phyloP scores from a whole-genome alignment of 2,329 filamentous ascomycete species.

The Dactylonectria estremocensis region DNA sequence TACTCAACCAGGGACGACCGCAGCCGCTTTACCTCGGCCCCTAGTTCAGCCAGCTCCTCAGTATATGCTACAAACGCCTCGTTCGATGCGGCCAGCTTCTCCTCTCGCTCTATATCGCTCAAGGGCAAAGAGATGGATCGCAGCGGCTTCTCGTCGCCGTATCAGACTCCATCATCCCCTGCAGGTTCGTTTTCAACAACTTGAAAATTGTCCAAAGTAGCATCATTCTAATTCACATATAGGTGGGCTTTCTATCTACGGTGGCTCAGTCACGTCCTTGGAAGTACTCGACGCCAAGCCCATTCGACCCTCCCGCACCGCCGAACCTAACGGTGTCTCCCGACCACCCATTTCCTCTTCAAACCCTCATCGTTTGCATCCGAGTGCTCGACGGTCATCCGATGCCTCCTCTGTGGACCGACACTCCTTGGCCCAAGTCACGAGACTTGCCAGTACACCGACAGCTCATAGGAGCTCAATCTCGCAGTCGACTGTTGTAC shows the following conservation, averaged over 20 bases:
- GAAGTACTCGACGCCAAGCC: slow-evolving; percentile 54
- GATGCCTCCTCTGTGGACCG: slow-evolving; percentile 50
- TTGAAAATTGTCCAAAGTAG: slow-evolving; percentile 37
- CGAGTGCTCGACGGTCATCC: slow-evolving; percentile 38
- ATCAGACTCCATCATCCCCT: slow-evolving; percentile 56
- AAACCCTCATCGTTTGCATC: slow-evolving; percentile 31
- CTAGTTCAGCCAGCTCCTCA: slow-evolving; percentile 22
- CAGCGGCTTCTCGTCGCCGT: slow-evolving; percentile 50
- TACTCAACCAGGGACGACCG: slow-evolving; percentile 59
- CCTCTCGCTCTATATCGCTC: slow-evolving; percentile 47
- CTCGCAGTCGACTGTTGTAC: slow-evolving; percentile 43
- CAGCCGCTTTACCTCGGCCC: slow-evolving; percentile 29
- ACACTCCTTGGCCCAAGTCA: slow-evolving; percentile 32
- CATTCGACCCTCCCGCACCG: not conserved
- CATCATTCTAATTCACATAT: slow-evolving; percentile 24
- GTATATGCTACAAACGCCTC: slow-evolving; percentile 35
- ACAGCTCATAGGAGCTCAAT: slow-evolving; percentile 41
- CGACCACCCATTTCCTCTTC: slow-evolving; percentile 6
- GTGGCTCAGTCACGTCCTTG: slow-evolving; percentile 57
- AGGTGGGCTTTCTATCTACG: slow-evolving; percentile 47
- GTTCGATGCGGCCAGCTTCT: slow-evolving; percentile 47
- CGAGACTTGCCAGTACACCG: slow-evolving; percentile 31
- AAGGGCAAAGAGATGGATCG: slow-evolving; percentile 63
- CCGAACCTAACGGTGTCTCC: slow-evolving; percentile 11
- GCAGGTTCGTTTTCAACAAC: slow-evolving; percentile 51